Base-by-base conservation (phyloP, 1,284 basidiomycete species). In the Pseudozyma sp. region DNA sequence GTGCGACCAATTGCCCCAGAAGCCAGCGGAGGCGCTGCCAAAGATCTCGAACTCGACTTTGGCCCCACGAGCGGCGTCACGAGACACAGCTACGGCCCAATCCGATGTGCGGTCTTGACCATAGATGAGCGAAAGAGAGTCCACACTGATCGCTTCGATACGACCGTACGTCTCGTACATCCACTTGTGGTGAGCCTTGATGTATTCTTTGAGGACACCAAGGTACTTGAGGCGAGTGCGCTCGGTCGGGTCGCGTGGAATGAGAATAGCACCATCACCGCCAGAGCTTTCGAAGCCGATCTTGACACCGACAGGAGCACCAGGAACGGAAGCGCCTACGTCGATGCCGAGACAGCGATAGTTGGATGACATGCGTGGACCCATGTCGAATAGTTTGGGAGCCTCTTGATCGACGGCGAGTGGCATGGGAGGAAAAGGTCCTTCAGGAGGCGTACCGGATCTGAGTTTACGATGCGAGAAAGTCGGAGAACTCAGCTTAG, bases 41-140 rank as follows among this genome's bases (percentile, higher is more conserved):
- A 78, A 79, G 54, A 81, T 63, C 47, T 81, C 75, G 51, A 81
- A 81, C 45, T 79, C 72, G 42, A 76, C 64, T 34, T 40, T 58
- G n/a, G 66, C 76, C 8, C 77, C 77, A 8, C 66, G 62, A 25
- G 59, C 57, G n/a, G 76, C 52, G 31, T 78, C 76, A 10, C 62
- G 48, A n/a, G 65, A 73, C 10, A 81, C 78, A 35, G 77, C 77
- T 10, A 72, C 68, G 2, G 69, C 79, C 79, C 79, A 81, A 49
- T 81, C 79, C 16, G 75, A 76, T 5, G 77, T 76, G 9, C 74
- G 68, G 52, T 79, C 76, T 55, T 77, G 64, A 13, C 71, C 76
- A 31, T 76, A 78, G 62, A 79, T 62, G 52, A 81, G 57, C 5
- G 59, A 70, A 16, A 77, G 49, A 12, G 78, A 72, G 53, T 81